Base-by-base conservation (phyloP, 2,329 filamentous ascomycete species). In the Mollisia scopiformis region DNA sequence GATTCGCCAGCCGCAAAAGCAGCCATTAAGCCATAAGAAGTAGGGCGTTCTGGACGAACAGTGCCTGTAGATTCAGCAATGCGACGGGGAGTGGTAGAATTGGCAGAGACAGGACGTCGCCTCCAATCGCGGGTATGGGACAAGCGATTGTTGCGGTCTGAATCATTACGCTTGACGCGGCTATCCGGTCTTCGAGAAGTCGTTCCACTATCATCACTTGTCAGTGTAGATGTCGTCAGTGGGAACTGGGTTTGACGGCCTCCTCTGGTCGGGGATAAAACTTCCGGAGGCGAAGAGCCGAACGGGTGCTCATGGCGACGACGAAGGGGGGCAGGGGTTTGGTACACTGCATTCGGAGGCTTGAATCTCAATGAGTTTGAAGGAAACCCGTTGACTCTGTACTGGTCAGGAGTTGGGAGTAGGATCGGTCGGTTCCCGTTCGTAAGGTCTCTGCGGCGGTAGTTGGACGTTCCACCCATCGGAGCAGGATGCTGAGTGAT, bases 341-440 rank as follows among this genome's bases (percentile, higher is more conserved):
- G 62, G 46, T 61, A 58, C 10, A 57, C 54, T 14, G 52, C 58
- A 27, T 59, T 59, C 6, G 59, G 62, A 23, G 66, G 66, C 2
- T 62, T 60, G 37, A 62, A 57, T 33, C 70, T 56, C 16, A 54
- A 69, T 16, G 71, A 72, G 58, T 73, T 66, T 55, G 69, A 61
- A 23, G 69, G 63, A 57, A 71, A 71, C 1, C 71, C 72, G 52
- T 73, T 73, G 27, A 73, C 62, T 41, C 69, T 69, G 35, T 72
- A 66, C 28, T 68, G 64, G 37, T 64, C 60, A 28, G 62, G 67
- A 2, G 66, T 57, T 14, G 72, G 71, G 8, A 69, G 55, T 10
- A 73, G 63, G 3, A 73, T 56, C 13, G 71, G 71, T 21, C 67
- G 65, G 13, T 56, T 59, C 10, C 57, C 66, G 35, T 68, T 64